These are phyloP conservation scores for Volvox reticuliferus DNA, from an alignment of 139 green algal species.

Conservation along the genomic window DNA sequence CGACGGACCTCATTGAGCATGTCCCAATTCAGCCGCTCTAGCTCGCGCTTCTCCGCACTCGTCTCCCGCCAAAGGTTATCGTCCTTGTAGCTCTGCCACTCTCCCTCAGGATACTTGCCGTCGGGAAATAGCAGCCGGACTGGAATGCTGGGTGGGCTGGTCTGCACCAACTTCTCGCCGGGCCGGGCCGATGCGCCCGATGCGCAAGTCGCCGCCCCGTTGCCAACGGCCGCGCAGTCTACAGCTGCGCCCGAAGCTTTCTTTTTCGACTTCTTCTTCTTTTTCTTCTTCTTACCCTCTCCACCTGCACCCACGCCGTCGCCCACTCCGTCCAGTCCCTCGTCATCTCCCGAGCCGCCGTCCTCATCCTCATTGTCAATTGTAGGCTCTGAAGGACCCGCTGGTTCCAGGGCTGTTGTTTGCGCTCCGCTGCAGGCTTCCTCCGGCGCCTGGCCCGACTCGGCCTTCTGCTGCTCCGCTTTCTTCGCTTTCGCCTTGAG, in stretches of 20 bases:
- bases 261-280: conserved; percentile 72
- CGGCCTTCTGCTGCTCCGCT: conserved; percentile 19
- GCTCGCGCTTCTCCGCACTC: conserved; percentile 92
- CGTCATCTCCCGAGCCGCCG: conserved; percentile 35
- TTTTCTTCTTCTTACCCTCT: conserved; percentile 73
- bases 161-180: conserved; percentile 78
- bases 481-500: conserved; percentile 31
- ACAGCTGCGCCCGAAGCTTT: conserved; percentile 47
- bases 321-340: conserved; percentile 48
- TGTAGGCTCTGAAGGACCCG: not conserved
- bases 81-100: conserved; percentile 88
- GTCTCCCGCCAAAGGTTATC: conserved; percentile 94
- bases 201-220: not conserved
- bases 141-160: conserved; percentile 90
- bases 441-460: not conserved
- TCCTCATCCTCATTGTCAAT: conserved; percentile 45
- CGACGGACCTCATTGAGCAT: conserved; percentile 96
- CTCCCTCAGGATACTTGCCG: conserved; percentile 83
- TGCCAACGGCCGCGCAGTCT: conserved; percentile 1
- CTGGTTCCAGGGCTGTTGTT: conserved; percentile 34
- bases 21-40: conserved; percentile 82
- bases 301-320: conserved; percentile 36
- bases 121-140: conserved; percentile 89
- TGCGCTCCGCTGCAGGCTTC: not conserved
- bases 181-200: not conserved